Base-by-base conservation (phyloP, 768 basidiomycete genomes). In the Cubamyces sp. region DNA sequence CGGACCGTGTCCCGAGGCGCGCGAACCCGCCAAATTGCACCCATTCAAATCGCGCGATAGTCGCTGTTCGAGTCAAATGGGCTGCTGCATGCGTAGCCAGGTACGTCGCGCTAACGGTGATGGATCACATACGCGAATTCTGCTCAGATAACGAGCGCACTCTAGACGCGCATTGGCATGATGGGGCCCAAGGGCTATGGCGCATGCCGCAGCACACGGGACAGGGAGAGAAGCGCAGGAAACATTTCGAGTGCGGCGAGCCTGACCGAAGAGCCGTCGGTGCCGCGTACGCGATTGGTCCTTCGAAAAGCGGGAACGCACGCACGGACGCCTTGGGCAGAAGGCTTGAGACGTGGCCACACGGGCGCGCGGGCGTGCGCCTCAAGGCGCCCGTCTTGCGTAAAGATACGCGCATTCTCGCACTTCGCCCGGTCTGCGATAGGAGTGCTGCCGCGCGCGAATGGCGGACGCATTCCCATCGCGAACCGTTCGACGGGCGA, bases 361-460 rank as follows among this genome's bases (percentile, higher is more conserved):
- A 34, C 34, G 34, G 11, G 34, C 34, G 34, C 34, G 34, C 53
- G 28, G n/a, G 18, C 16, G 21, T 23, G 54, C 48, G 41, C n/a
- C 41, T 50, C 8, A 43, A 26, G 43, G 16, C 59, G 60, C 26
- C 15, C 19, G 47, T n/a, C 4, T 46, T 54, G 53, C 26, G 43
- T 47, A 54, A 42, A 28, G 34, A 46, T 55, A 53, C 26, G 45
- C 34, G 54, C 30, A 30, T 16, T 39, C 25, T 14, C 26, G 15
- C 14, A 26, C 55, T 62, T 56, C 55, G 55, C 50, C 55, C 61
- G 61, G 56, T 53, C 61, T 34, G 34, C 34, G 34, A 34, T 34
- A 34, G 61, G 61, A 55, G 15, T 28, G 16, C 28, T 8, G 14
- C 39, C 40, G 48, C 25, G 30, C 21, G 59, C 51, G 51, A 37